Percentiles rank a stretch among this genome's conserved stretches.
These are phyloP conservation scores for Podaxis sp. DNA, from an alignment of 768 basidiomycete genomes.

Conservation along the genomic window DNA sequence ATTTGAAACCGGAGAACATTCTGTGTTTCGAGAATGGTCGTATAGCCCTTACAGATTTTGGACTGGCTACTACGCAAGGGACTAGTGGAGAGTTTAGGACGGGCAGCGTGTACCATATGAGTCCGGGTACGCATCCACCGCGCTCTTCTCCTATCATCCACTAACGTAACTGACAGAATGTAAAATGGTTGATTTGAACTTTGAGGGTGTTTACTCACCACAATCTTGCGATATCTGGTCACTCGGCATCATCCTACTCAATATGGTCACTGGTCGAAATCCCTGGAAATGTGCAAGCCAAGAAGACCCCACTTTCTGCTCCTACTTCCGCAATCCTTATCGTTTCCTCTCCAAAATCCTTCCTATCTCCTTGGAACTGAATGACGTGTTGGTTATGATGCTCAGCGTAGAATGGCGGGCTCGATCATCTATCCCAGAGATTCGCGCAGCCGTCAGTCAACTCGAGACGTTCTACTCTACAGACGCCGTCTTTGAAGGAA, in stretches of 20 bases:
- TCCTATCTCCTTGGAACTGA: conserved; percentile 72
- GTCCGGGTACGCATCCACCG: conserved; percentile 59
- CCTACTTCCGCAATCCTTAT: conserved; percentile 71
- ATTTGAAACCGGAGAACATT: conserved; percentile 96
- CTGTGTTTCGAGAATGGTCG: conserved; percentile 79
- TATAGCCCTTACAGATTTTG: conserved; percentile 92
- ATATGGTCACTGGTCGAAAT: conserved; percentile 90
- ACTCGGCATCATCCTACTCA: conserved; percentile 92
- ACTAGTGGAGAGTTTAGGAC: conserved; percentile 87
- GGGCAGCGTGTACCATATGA: conserved; percentile 99
- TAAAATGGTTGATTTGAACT: conserved; percentile 67
- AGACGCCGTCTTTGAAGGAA: conserved; percentile 76
- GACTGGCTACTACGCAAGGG: conserved; percentile 85
- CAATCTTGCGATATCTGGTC: conserved; percentile 95
- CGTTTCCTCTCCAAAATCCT: conserved; percentile 84
- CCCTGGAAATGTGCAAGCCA: conserved; percentile 90
- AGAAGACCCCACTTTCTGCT: conserved; percentile 85
- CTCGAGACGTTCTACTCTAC: conserved; percentile 67
- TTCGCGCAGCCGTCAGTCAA: conserved; percentile 52
- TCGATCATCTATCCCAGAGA: conserved; percentile 45
- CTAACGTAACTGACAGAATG: conserved; percentile 57
- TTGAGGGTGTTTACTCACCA: conserved; percentile 73
- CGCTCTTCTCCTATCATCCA: neutral
- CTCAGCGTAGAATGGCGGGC: conserved; percentile 66
- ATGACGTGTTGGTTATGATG: conserved; percentile 69